Evolutionary conservation across 1,284 basidiomycete genomes (phyloP), one percentile per base, ranked within the genome.

Genomic region (Vanrija sp.): DNA sequence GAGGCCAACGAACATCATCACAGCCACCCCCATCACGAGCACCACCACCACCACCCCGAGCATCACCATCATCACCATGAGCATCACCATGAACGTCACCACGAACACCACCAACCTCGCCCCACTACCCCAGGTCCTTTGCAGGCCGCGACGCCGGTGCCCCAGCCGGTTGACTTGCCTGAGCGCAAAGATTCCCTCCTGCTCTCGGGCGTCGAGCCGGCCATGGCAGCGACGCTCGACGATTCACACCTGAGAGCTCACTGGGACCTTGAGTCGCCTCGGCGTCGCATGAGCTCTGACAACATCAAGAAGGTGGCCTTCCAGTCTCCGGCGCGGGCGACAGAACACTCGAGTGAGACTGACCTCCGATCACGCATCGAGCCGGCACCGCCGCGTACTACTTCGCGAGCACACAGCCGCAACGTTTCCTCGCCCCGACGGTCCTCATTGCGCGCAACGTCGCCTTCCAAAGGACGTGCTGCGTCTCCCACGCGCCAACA

Each of bases 221-320:
- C n/a, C 12, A 15, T 26, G n/a, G 21, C 49, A 4, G 3, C 48
- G 6, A 23, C 38, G 9, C 34, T 43, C 19, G 42, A 29, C 18
- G 48, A 49, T 14, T 39, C 19, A 6, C n/a, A 21, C 40, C n/a
- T 18, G 40, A 21, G 40, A n/a, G 19, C 40, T 5, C 40, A 55
- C 18, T 51, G 54, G 49, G 44, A 28, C 39, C 23, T 39, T 5
- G 45, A 51, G 9, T 46, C 51, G n/a, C 52, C 57, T 2, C 39
- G 38, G 19, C 52, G 48, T 25, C 49, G 57, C 16, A 43, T 51
- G 45, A 58, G 57, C 43, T 15, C 51, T 15, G 59, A 61, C 49
- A 57, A 57, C 21, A 55, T 61, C 38, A 61, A 61, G 42, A 57
- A 57, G 46, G 59, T 61, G 40, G 44, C 44, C 23, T 61, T 61